Conservation (phyloP, 1,284 basidiomycete genomes). For the Pyrrhoderma lamaoense region DNA sequence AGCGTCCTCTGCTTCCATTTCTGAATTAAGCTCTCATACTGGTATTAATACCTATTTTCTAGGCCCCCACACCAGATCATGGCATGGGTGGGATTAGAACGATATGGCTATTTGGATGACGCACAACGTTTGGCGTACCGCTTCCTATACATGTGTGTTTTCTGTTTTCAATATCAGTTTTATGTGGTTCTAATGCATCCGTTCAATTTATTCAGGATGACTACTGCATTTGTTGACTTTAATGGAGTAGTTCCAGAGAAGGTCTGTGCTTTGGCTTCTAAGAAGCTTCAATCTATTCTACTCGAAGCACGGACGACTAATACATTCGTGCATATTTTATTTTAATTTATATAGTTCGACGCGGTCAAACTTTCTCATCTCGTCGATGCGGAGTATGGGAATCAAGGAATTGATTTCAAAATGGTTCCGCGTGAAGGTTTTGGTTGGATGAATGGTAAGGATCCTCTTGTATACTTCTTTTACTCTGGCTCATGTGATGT, state of each 20-base stretch:
- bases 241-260: constrained; percentile 98
- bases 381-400: constrained; percentile 97
- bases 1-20: no score
- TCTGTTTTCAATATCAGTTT: neutral
- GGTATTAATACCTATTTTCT: constrained; percentile 24
- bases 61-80: constrained; percentile 98
- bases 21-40: neutral
- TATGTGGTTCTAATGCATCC: constrained; percentile 1
- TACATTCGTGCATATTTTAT: neutral
- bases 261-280: constrained; percentile 31
- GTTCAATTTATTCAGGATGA: constrained; percentile 55
- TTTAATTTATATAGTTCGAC: constrained; percentile 59
- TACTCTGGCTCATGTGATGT: neutral
- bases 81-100: constrained; percentile 94
- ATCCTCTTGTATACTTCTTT: neutral
- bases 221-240: constrained; percentile 88
- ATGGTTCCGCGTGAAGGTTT: constrained; percentile 95
- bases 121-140: constrained; percentile 91
- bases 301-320: no score
- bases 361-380: constrained; percentile 92
- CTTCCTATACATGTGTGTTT: constrained; percentile 88
- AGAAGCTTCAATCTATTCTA: neutral
- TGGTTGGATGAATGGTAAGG: constrained; percentile 89
- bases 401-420: constrained; percentile 97
- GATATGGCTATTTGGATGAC: constrained; percentile 93